Conservation (phyloP, 1,284 basidiomycete genomes). For the Rhodotorula sp. region DNA sequence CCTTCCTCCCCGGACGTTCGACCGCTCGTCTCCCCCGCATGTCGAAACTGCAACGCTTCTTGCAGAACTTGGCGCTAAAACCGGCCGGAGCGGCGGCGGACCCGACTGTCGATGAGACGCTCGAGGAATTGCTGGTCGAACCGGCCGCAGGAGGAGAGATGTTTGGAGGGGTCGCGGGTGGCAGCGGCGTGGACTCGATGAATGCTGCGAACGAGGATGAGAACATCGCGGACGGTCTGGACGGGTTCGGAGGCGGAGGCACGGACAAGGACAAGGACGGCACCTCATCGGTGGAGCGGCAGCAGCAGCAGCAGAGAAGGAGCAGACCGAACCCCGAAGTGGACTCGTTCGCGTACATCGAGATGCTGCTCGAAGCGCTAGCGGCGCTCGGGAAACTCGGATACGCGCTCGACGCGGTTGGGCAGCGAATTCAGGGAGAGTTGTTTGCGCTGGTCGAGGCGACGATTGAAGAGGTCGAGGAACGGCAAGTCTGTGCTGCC, state of each 20-base stretch:
- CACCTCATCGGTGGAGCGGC: neutral
- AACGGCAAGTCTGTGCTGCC: slow-evolving; percentile 58
- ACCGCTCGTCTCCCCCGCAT: slow-evolving; percentile 32
- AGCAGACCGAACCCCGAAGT: slow-evolving; percentile 69
- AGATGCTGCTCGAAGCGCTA: slow-evolving; percentile 87
- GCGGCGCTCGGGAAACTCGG: slow-evolving; percentile 87
- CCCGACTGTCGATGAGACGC: slow-evolving; percentile 64
- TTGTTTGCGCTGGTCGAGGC: slow-evolving; percentile 80
- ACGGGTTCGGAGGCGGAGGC: neutral
- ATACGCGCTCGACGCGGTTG: slow-evolving; percentile 75
- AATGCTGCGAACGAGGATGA: neutral
- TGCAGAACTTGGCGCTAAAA: slow-evolving; percentile 68
- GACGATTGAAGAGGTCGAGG: slow-evolving; percentile 87
- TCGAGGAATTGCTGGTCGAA: slow-evolving; percentile 30
- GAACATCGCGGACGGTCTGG: neutral
- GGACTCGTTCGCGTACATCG: slow-evolving; percentile 92
- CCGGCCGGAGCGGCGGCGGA: slow-evolving; percentile 61
- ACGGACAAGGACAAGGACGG: neutral
- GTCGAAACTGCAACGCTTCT: slow-evolving; percentile 56
- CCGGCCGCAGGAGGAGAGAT: slow-evolving; percentile 41
- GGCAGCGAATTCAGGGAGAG: slow-evolving; percentile 80
- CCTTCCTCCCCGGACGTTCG: slow-evolving; percentile 29
- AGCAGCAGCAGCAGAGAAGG: slow-evolving; percentile 7
- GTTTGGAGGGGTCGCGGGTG: slow-evolving; percentile 3
- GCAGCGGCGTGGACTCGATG: neutral